phyloP scores from a whole-genome alignment of 73 alveolate genomes.

The Paramecium tetraurelia region DNA sequence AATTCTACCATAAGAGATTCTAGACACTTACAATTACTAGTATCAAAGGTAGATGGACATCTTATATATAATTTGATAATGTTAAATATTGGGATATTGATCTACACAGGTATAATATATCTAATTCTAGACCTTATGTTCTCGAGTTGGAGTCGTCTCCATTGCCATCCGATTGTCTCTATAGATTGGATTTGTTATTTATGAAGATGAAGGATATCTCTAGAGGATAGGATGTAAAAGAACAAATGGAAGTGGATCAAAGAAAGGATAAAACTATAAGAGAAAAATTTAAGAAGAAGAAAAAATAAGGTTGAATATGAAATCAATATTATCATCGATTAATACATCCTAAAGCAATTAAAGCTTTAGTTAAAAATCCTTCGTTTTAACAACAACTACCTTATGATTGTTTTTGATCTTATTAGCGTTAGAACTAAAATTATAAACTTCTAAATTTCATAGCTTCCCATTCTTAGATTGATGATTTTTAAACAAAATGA shows the following conservation, averaged over 20 bases:
- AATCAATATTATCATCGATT: background rate
- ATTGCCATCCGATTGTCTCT: constrained; percentile 59
- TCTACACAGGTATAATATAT: background rate
- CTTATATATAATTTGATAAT: constrained; percentile 41
- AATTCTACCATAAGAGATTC: constrained; percentile 8
- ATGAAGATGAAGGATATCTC: constrained; percentile 45
- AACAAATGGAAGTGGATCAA: constrained; percentile 54
- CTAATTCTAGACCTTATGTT: constrained; percentile 28
- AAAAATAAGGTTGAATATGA: background rate
- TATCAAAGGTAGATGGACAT: constrained; percentile 47
- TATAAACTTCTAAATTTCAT: background rate
- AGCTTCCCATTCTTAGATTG: background rate
- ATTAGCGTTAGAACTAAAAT: background rate
- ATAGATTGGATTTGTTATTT: constrained; percentile 47
- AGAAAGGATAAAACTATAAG: constrained; percentile 49
- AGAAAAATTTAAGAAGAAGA: background rate
- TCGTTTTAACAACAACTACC: background rate
- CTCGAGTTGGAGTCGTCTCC: constrained; percentile 52
- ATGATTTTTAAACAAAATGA: background rate
- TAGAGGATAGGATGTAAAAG: constrained; percentile 44
- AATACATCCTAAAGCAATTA: constrained; percentile 23
- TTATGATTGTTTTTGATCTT: background rate
- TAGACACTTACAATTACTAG: background rate
- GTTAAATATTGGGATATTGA: constrained; percentile 51
- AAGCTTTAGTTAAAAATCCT: background rate